Percentiles rank a stretch among this genome's conserved stretches.
These are phyloP conservation scores for Edaphochlamys debaryana DNA, from an alignment of 139 green algal species.

Conservation along the genomic window DNA sequence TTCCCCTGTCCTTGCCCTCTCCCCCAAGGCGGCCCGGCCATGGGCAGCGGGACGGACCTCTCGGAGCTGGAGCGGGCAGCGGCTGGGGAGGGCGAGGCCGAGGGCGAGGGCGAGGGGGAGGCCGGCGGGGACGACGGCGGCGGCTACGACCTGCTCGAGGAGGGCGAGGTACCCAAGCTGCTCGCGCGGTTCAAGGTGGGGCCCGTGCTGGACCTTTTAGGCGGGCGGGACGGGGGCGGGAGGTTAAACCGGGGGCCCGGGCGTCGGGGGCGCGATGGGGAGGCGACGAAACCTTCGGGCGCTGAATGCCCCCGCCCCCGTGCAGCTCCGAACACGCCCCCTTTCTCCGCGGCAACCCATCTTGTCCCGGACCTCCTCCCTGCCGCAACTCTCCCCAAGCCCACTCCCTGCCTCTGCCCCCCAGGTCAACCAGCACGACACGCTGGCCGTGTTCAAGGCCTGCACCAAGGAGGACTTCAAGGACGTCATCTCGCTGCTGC, in stretches of 20 bases:
- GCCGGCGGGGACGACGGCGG: too few relatives aligned
- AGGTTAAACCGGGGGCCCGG: too few relatives aligned
- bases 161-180: conserved; percentile 60
- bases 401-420: neutral
- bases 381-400: neutral
- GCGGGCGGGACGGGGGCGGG: too few relatives aligned
- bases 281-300: too few relatives aligned
- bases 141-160: conserved; percentile 31
- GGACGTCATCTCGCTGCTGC: conserved; percentile 72
- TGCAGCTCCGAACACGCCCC: too few relatives aligned
- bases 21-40: too few relatives aligned
- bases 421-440: conserved; percentile 58
- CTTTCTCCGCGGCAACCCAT: too few relatives aligned
- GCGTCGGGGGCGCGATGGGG: too few relatives aligned
- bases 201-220: too few relatives aligned
- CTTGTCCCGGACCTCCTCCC: too few relatives aligned
- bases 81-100: neutral
- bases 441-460: conserved; percentile 70
- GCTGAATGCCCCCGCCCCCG: too few relatives aligned
- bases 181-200: conserved; percentile 62
- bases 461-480: conserved; percentile 73
- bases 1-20: too few relatives aligned
- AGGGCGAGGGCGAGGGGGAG: neutral
- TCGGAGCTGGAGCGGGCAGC: conserved; percentile 18
- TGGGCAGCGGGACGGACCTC: conserved; percentile 10